Conservation (phyloP, 2,329 filamentous ascomycete species). For the Xylaria hypoxylon region DNA sequence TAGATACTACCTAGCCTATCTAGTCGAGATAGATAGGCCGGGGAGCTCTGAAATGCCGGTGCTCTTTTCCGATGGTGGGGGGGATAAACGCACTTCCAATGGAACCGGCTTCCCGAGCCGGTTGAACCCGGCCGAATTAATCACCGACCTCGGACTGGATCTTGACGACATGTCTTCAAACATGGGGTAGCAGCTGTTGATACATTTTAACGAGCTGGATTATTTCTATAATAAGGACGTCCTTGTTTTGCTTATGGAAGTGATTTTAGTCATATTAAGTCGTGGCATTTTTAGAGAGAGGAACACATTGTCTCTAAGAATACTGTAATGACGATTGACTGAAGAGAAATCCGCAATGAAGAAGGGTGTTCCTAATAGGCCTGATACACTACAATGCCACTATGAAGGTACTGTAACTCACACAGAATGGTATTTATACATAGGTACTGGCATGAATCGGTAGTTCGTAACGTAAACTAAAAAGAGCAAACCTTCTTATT, state of each 20-base stretch:
- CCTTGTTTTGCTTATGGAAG: not conserved
- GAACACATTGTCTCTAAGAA: not conserved
- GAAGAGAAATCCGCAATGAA: not conserved
- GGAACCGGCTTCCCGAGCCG: constrained; percentile 26
- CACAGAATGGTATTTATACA: not conserved
- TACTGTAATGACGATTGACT: not conserved
- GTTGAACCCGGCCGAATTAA: constrained; percentile 36
- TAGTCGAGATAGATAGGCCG: not conserved
- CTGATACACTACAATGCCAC: not conserved
- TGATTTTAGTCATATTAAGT: no score
- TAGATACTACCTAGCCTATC: not conserved
- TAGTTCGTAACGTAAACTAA: not conserved
- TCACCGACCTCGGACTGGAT: constrained; percentile 17
- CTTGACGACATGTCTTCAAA: constrained; percentile 5
- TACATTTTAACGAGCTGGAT: not conserved
- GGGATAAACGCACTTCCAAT: constrained; percentile 37
- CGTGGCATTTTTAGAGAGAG: not conserved
- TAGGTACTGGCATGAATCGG: not conserved
- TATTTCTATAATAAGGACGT: not conserved
- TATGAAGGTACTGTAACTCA: no score
- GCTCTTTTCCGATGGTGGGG: constrained; percentile 42
- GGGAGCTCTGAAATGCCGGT: constrained; percentile 44
- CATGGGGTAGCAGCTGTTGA: not conserved
- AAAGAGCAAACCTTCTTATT: no score
- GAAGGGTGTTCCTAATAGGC: not conserved